Conservation (phyloP, 768 basidiomycete genomes). For the Pholiota microspora region DNA sequence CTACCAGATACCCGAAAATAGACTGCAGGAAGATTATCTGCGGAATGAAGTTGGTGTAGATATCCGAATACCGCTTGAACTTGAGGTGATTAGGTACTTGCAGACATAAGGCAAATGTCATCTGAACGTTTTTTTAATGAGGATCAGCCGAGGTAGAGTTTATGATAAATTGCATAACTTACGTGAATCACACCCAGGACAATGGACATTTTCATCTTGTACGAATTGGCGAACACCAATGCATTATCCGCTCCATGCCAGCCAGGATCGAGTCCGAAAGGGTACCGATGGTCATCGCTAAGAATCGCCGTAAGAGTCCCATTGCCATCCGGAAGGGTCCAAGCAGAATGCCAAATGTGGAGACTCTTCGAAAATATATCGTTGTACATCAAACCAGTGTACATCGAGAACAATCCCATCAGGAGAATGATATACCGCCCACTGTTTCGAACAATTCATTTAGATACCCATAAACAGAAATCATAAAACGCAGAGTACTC, state of each 20-base stretch:
- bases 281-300: constrained; percentile 70
- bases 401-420: constrained; percentile 97
- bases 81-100: constrained; percentile 94
- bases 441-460: constrained; percentile 38
- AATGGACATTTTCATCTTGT: constrained; percentile 99
- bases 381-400: constrained; percentile 98
- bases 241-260: constrained; percentile 95
- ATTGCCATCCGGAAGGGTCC: constrained; percentile 65
- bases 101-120: constrained; percentile 97
- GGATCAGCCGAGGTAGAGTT: constrained; percentile 7
- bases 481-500: constrained; percentile 31
- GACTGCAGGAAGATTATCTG: constrained; percentile 97
- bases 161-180: constrained; percentile 26
- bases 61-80: constrained; percentile 84
- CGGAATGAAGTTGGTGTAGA: constrained; percentile 94
- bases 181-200: constrained; percentile 96
- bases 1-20: constrained; percentile 93
- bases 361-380: constrained; percentile 96
- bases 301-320: constrained; percentile 44
- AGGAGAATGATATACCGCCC: constrained; percentile 98
- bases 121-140: constrained; percentile 45
- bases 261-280: constrained; percentile 90
- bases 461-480: constrained; percentile 1
- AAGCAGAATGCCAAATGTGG: constrained; percentile 84
- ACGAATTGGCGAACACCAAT: constrained; percentile 94